phyloP scores from a whole-genome alignment of 805 yeast species.

The Kluyveromyces nonfermentans region DNA sequence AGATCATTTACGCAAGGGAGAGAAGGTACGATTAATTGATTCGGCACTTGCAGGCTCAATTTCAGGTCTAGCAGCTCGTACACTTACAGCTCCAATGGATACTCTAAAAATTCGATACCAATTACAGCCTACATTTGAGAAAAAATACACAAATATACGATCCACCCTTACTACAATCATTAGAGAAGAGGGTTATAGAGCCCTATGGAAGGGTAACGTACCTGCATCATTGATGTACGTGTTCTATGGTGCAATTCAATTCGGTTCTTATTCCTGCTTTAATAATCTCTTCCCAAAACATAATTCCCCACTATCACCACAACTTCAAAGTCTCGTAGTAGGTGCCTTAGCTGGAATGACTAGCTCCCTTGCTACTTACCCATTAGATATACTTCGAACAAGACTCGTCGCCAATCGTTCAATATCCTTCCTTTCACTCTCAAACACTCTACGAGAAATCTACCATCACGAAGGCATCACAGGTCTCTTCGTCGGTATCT shows the following conservation, averaged over 20 bases:
- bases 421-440: slow-evolving; percentile 13
- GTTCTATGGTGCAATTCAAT: slow-evolving; percentile 78
- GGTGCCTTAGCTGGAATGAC: slow-evolving; percentile 73
- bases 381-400: slow-evolving; percentile 84
- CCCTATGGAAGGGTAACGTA: slow-evolving; percentile 93
- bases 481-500: slow-evolving; percentile 43
- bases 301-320: slow-evolving; percentile 13
- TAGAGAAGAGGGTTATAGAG: slow-evolving; percentile 56
- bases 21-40: slow-evolving; percentile 41
- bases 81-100: slow-evolving; percentile 31
- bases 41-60: slow-evolving; percentile 62
- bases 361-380: slow-evolving; percentile 72
- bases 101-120: slow-evolving; percentile 27
- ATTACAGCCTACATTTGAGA: slow-evolving; percentile 9
- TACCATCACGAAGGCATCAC: slow-evolving; percentile 33
- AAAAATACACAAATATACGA: slow-evolving; percentile 3
- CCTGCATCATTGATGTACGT: slow-evolving; percentile 87
- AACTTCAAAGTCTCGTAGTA: slow-evolving; percentile 37
- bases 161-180: slow-evolving; percentile 36
- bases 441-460: slow-evolving; percentile 28
- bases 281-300: slow-evolving; percentile 32
- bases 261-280: slow-evolving; percentile 54
- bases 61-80: slow-evolving; percentile 52
- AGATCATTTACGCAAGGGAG: slow-evolving; percentile 43
- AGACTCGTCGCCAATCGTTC: slow-evolving; percentile 60